A percentile compares a stretch with the other conserved stretches of the same genome.
phyloP scores from a whole-genome alignment of 805 yeast species.

The Yamadazyma insecticola region DNA sequence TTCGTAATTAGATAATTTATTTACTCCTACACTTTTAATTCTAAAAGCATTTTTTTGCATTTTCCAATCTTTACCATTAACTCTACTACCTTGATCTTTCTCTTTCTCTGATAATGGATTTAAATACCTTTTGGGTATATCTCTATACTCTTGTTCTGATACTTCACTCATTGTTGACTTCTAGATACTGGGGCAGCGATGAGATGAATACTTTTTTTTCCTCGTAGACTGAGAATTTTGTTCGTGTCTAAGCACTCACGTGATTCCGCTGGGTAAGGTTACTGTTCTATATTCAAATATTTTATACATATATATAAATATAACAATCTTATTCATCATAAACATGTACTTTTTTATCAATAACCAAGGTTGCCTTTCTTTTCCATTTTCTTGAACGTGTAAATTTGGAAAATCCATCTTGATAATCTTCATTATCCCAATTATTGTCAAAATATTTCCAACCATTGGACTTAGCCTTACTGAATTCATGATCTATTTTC shows the following conservation, averaged over 20 bases:
- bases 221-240: too few species aligned
- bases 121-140: too few species aligned
- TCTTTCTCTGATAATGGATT: too few species aligned
- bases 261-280: too few species aligned
- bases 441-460: slow-evolving; percentile 53
- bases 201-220: too few species aligned
- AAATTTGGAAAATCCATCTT: slow-evolving; percentile 45
- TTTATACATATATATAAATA: too few species aligned
- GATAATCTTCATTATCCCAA: slow-evolving; percentile 40
- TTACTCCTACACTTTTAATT: slow-evolving; percentile 56
- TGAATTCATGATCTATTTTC: slow-evolving; percentile 41
- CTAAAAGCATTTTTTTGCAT: slow-evolving; percentile 63
- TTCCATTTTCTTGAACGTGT: slow-evolving; percentile 52
- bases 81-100: slow-evolving; percentile 44
- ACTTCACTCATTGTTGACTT: too few species aligned
- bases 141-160: too few species aligned
- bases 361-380: slow-evolving; percentile 38
- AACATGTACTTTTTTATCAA: slow-evolving; percentile 17
- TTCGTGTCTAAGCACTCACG: too few species aligned
- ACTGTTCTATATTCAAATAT: too few species aligned
- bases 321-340: slow-evolving; percentile 8
- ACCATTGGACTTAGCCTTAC: slow-evolving; percentile 37
- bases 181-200: too few species aligned
- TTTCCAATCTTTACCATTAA: slow-evolving; percentile 75
- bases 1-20: slow-evolving; percentile 50